Evolutionary conservation across 148 eudicot species (phyloP).

Genomic region (Vaccinium vitisidaea): DNA sequence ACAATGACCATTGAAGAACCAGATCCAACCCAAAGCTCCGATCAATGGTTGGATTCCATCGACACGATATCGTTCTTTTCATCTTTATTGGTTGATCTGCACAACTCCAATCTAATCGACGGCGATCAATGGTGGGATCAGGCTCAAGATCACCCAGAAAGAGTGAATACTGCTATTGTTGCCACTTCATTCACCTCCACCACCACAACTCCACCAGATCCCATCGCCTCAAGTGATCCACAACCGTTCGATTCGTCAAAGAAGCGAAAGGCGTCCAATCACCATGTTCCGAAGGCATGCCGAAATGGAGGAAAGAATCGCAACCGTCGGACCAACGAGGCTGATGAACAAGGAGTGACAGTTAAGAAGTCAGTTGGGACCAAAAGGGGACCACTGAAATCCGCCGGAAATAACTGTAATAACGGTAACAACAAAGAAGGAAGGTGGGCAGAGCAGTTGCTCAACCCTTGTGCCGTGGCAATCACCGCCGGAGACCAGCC

Average conservation of each 20-base stretch:
- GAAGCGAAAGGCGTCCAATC: conserved; percentile 40
- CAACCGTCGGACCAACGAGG: conserved; percentile 22
- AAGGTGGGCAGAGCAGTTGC: conserved; percentile 62
- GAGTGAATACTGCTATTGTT: conserved; percentile 11
- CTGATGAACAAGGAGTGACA: conserved; percentile 21
- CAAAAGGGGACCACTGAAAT: conserved; percentile 25
- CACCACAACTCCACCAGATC: conserved; percentile 18
- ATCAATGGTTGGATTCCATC: conserved; percentile 27
- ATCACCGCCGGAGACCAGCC: conserved; percentile 33
- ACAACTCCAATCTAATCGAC: too few relatives aligned
- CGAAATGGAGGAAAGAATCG: conserved; percentile 19
- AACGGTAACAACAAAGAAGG: conserved; percentile 41
- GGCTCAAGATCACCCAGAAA: conserved; percentile 24
- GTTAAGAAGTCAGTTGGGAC: conserved; percentile 26
- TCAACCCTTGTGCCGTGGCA: conserved; percentile 56
- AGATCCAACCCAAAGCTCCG: conserved; percentile 27
- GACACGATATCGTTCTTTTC: conserved; percentile 32
- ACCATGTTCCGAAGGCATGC: conserved; percentile 7
- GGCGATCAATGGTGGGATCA: conserved; percentile 35
- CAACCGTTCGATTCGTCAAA: conserved; percentile 29
- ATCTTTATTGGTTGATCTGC: conserved; percentile 34
- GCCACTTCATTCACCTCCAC: conserved; percentile 20
- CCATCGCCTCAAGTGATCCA: conserved; percentile 17
- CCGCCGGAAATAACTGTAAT: conserved; percentile 21
- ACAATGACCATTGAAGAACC: conserved; percentile 36